Percentiles rank a stretch among this genome's conserved stretches.
These are phyloP conservation scores for Trapa incisa DNA, from an alignment of 345 rosid genomes.

Conservation along the genomic window DNA sequence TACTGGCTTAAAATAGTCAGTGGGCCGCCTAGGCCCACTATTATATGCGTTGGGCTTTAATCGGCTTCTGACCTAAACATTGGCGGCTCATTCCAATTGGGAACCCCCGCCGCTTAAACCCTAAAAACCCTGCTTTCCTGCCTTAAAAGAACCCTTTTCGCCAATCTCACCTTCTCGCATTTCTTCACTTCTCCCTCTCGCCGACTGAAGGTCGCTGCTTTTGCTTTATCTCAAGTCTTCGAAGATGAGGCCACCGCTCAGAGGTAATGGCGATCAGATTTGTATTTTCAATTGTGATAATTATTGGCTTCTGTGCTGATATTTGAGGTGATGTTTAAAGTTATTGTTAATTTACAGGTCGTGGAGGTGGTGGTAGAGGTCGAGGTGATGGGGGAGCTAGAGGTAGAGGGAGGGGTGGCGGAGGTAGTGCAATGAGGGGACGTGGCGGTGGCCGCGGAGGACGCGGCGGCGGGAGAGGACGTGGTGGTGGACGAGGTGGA, in stretches of 20 bases:
- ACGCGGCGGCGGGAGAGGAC: conserved; percentile 23
- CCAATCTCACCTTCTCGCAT: neutral
- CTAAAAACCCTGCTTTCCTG: neutral
- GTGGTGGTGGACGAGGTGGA: conserved; percentile 38
- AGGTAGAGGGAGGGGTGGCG: conserved; percentile 27
- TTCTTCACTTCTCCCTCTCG: neutral
- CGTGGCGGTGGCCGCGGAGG: conserved; percentile 29
- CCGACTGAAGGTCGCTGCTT: neutral
- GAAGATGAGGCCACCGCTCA: no score
- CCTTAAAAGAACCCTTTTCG: neutral
- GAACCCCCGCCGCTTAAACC: neutral
- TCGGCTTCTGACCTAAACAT: no score
- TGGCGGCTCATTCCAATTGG: no score
- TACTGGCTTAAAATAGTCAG: no score
- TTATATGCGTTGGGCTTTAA: no score
- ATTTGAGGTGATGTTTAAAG: no score
- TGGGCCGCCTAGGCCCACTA: no score
- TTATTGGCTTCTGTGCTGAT: neutral
- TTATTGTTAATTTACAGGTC: conserved; percentile 14
- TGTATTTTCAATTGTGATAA: neutral
- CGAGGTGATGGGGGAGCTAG: conserved; percentile 13
- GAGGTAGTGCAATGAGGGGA: conserved; percentile 24
- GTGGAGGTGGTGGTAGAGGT: conserved; percentile 45
- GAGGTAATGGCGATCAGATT: neutral
- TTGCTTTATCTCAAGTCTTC: no score